Conservation (phyloP, 2,329 filamentous ascomycete species). For the Mycocentrospora acerina region DNA sequence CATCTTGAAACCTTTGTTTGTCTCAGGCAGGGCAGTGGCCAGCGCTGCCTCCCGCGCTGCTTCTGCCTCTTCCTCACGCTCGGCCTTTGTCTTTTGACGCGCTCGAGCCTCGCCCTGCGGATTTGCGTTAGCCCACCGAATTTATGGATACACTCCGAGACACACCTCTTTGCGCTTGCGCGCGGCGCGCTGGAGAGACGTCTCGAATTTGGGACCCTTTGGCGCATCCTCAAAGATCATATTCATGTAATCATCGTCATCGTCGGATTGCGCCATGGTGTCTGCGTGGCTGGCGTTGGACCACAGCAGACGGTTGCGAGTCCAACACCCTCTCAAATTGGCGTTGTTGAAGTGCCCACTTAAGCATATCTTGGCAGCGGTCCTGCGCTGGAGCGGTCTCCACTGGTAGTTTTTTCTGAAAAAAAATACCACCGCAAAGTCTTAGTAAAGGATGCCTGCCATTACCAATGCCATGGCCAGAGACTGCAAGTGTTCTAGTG, state of each 20-base stretch:
- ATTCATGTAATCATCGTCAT: constrained; percentile 95
- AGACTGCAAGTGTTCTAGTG: constrained; percentile 1
- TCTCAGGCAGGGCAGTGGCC: constrained; percentile 67
- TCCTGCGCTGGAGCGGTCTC: no score
- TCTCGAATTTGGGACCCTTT: constrained; percentile 55
- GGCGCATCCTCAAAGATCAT: constrained; percentile 79
- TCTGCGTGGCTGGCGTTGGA: background rate
- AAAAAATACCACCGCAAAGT: no score
- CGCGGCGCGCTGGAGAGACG: constrained; percentile 61
- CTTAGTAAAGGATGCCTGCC: no score
- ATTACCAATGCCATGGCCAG: background rate
- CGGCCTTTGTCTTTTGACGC: constrained; percentile 71
- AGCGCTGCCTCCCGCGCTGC: constrained; percentile 74
- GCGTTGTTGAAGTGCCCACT: no score
- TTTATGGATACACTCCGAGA: background rate
- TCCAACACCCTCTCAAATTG: constrained; percentile 10
- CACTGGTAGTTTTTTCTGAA: no score
- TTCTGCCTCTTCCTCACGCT: constrained; percentile 73
- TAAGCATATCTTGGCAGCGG: constrained; percentile 3
- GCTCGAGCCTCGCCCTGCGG: constrained; percentile 31
- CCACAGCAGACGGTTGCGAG: constrained; percentile 5
- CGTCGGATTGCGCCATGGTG: constrained; percentile 53
- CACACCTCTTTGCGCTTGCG: constrained; percentile 55
- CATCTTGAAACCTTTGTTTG: constrained; percentile 90
- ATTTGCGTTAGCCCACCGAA: constrained; percentile 11